These are phyloP conservation scores for Rosa lucieae DNA, from an alignment of 306 rosid genomes.

Conservation along the genomic window DNA sequence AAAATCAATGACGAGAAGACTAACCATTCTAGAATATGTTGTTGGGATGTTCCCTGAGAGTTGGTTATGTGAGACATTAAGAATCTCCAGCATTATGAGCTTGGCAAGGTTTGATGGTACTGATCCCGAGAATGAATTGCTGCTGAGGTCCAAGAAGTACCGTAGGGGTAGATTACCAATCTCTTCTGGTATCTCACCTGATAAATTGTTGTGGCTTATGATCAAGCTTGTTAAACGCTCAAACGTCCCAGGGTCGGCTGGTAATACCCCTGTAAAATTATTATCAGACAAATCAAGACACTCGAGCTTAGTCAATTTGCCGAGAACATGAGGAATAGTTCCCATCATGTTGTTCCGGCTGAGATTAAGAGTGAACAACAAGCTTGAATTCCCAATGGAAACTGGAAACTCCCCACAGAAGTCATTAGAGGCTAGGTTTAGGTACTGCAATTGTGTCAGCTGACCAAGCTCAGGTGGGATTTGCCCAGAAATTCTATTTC, in stretches of 20 bases:
- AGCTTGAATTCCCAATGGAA: slow-evolving; percentile 40
- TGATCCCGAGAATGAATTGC: slow-evolving; percentile 49
- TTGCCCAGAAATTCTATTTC: slow-evolving; percentile 48
- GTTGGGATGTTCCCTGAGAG: slow-evolving; percentile 48
- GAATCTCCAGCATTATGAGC: slow-evolving; percentile 37
- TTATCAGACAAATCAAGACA: slow-evolving; percentile 42
- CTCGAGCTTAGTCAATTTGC: slow-evolving; percentile 19
- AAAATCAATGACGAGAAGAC: slow-evolving; percentile 41
- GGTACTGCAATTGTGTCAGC: slow-evolving; percentile 21
- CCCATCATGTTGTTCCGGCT: slow-evolving; percentile 44
- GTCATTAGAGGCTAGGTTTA: slow-evolving; percentile 35
- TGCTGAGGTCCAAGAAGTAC: slow-evolving; percentile 52
- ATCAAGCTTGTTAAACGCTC: slow-evolving; percentile 32
- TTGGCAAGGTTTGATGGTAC: slow-evolving; percentile 46
- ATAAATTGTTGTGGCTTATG: slow-evolving; percentile 47
- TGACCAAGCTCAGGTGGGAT: slow-evolving; percentile 43
- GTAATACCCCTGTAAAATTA: slow-evolving; percentile 41
- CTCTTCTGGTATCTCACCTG: slow-evolving; percentile 49
- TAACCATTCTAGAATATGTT: slow-evolving; percentile 32
- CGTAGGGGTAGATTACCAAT: slow-evolving; percentile 45
- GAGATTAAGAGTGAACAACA: slow-evolving; percentile 26
- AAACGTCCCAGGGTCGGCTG: slow-evolving; percentile 32
- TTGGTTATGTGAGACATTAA: slow-evolving; percentile 53
- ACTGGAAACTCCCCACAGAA: slow-evolving; percentile 43
- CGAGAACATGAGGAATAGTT: slow-evolving; percentile 33